Evolutionary conservation across 805 yeast genomes (phyloP).

Genomic region (Danielia reshetovae): DNA sequence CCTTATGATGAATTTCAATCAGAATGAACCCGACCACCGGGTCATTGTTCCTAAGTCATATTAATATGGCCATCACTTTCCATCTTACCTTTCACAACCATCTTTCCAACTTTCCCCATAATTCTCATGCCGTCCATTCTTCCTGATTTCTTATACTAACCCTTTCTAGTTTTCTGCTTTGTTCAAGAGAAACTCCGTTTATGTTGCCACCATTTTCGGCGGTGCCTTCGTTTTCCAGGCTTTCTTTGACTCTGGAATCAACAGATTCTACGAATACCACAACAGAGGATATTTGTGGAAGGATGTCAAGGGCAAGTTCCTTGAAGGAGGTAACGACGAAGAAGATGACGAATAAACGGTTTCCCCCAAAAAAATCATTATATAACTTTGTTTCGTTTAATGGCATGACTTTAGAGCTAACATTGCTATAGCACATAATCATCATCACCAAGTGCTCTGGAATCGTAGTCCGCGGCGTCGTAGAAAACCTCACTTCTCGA

Average conservation of each 20-base stretch:
- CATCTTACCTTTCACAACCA: neutral
- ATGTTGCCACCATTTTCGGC: constrained; percentile 76
- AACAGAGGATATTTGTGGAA: constrained; percentile 86
- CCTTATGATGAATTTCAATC: neutral
- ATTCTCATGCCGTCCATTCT: too few species aligned
- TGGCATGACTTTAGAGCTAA: constrained; percentile 1
- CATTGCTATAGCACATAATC: constrained; percentile 1
- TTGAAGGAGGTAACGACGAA: constrained; percentile 50
- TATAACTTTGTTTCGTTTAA: constrained; percentile 1
- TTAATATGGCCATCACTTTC: neutral
- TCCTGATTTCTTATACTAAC: constrained; percentile 21
- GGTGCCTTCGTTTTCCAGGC: constrained; percentile 86
- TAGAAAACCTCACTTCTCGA: neutral
- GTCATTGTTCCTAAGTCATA: neutral
- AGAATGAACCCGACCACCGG: too few species aligned
- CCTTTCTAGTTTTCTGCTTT: constrained; percentile 20
- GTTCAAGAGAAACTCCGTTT: constrained; percentile 82
- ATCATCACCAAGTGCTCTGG: constrained; percentile 4
- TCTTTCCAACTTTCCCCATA: neutral
- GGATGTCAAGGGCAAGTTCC: constrained; percentile 60
- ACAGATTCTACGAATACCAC: constrained; percentile 69
- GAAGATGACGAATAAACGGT: constrained; percentile 48
- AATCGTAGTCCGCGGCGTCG: neutral
- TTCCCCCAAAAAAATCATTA: neutral
- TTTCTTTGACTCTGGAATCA: constrained; percentile 63